These are phyloP conservation scores for Pulveroboletus frians DNA, from an alignment of 768 basidiomycete species.

Conservation along the genomic window DNA sequence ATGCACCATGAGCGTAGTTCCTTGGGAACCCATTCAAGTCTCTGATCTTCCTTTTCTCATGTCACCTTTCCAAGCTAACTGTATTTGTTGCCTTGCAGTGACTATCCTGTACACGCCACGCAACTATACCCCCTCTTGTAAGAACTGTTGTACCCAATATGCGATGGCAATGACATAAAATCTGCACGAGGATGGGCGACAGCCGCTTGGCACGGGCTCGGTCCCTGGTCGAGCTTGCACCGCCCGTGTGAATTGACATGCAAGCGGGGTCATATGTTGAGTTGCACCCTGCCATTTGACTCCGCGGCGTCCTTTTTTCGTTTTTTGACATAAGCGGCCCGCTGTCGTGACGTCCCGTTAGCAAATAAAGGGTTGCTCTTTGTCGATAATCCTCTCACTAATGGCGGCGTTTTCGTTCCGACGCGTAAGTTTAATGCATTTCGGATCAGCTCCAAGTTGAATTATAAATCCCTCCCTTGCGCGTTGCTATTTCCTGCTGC, in stretches of 20 bases:
- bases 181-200: not conserved
- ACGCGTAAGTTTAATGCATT: conserved; percentile 8
- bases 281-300: not conserved
- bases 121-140: not conserved
- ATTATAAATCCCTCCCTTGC: conserved; percentile 10
- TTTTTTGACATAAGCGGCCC: conserved; percentile 1
- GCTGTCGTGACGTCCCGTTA: not conserved
- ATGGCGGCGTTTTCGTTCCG: conserved; percentile 22
- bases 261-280: not conserved
- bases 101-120: not conserved
- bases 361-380: conserved; percentile 4
- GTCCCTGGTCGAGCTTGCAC: not conserved
- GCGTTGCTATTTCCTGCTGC: not conserved
- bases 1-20: conserved; percentile 55
- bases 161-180: conserved; percentile 1
- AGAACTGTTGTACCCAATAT: conserved; percentile 14
- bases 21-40: conserved; percentile 82
- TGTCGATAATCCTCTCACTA: conserved; percentile 1
- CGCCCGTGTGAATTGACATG: not conserved
- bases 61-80: conserved; percentile 13
- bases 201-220: not conserved
- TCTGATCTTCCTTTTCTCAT: conserved; percentile 41
- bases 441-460: conserved; percentile 13
- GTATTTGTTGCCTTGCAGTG: conserved; percentile 1
- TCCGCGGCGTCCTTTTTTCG: not conserved